These are phyloP conservation scores for Detonula confervacea DNA, from an alignment of 352 stramenopile species.

Conservation along the genomic window DNA sequence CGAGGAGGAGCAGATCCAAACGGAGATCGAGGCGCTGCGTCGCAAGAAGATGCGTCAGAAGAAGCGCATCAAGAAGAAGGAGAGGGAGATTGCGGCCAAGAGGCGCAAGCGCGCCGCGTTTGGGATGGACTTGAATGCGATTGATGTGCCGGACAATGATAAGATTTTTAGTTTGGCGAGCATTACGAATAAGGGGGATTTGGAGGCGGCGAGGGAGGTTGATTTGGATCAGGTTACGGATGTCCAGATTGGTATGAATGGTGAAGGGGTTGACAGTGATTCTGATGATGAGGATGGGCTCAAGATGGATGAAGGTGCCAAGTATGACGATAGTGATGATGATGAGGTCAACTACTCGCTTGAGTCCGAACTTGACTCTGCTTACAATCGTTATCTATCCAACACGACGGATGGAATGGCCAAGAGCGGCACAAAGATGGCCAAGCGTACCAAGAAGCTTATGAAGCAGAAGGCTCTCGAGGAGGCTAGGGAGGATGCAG, in stretches of 20 bases:
- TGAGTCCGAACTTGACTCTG: constrained; percentile 77
- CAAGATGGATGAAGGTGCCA: constrained; percentile 49
- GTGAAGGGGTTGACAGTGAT: constrained; percentile 36
- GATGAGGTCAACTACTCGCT: constrained; percentile 72
- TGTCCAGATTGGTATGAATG: constrained; percentile 67
- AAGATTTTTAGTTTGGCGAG: constrained; percentile 87
- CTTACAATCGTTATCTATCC: constrained; percentile 79
- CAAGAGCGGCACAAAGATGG: constrained; percentile 77
- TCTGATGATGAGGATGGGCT: constrained; percentile 60
- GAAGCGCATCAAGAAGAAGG: constrained; percentile 88
- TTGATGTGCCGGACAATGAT: constrained; percentile 85
- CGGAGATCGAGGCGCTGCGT: constrained; percentile 85
- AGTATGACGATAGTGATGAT: constrained; percentile 78
- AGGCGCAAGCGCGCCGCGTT: constrained; percentile 74
- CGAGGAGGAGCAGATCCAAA: constrained; percentile 88
- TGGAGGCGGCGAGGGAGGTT: constrained; percentile 85
- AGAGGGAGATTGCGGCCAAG: constrained; percentile 78
- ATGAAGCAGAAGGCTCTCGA: constrained; percentile 90
- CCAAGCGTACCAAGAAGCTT: constrained; percentile 84
- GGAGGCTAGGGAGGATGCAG: constrained; percentile 86
- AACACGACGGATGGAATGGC: constrained; percentile 78
- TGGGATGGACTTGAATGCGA: constrained; percentile 87
- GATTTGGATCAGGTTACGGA: constrained; percentile 83
- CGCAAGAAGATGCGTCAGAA: constrained; percentile 86
- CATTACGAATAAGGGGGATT: constrained; percentile 66